phyloP scores from a whole-genome alignment of 2,329 filamentous ascomycete species.

The Aphanoascus verrucosus region DNA sequence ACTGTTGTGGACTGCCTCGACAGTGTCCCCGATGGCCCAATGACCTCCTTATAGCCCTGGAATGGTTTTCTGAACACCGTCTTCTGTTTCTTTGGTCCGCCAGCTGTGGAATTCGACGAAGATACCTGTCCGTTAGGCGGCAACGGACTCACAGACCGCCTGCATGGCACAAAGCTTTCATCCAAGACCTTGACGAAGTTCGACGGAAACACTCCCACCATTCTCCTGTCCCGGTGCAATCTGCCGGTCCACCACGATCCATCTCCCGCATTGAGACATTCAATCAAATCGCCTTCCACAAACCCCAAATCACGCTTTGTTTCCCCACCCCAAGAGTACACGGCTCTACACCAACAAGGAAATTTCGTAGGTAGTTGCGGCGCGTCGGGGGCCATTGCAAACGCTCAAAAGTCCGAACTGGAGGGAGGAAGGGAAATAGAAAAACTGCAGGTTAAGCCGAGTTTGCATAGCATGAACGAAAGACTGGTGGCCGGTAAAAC shows the following conservation, averaged over 20 bases:
- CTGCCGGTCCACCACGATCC: slow-evolving; percentile 98
- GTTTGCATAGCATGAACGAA: slow-evolving; percentile 6
- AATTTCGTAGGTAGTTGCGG: slow-evolving; percentile 61
- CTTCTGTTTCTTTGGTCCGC: slow-evolving; percentile 48
- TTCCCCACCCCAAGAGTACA: slow-evolving; percentile 93
- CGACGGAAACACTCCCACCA: slow-evolving; percentile 86
- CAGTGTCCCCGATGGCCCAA: slow-evolving; percentile 31
- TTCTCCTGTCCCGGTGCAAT: slow-evolving; percentile 75
- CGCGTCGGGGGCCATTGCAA: slow-evolving; percentile 37
- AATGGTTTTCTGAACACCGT: slow-evolving; percentile 54
- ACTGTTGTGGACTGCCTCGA: slow-evolving; percentile 28
- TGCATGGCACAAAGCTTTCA: slow-evolving; percentile 65
- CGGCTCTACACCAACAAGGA: slow-evolving; percentile 81
- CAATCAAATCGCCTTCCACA: slow-evolving; percentile 93
- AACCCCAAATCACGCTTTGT: slow-evolving; percentile 92
- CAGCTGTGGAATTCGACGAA: slow-evolving; percentile 34
- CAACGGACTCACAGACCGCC: slow-evolving; percentile 43
- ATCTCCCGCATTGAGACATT: slow-evolving; percentile 94
- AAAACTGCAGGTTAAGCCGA: neutral
- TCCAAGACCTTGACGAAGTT: slow-evolving; percentile 93
- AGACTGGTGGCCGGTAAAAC: neutral
- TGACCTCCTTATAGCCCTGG: slow-evolving; percentile 48
- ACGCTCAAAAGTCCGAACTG: neutral
- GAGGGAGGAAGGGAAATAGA: slow-evolving; percentile 2
- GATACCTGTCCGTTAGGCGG: slow-evolving; percentile 30